Percentiles rank a stretch among this genome's conserved stretches.
These are phyloP conservation scores for Zygotorulaspora danielsina DNA, from an alignment of 805 yeast genomes.

Conservation along the genomic window DNA sequence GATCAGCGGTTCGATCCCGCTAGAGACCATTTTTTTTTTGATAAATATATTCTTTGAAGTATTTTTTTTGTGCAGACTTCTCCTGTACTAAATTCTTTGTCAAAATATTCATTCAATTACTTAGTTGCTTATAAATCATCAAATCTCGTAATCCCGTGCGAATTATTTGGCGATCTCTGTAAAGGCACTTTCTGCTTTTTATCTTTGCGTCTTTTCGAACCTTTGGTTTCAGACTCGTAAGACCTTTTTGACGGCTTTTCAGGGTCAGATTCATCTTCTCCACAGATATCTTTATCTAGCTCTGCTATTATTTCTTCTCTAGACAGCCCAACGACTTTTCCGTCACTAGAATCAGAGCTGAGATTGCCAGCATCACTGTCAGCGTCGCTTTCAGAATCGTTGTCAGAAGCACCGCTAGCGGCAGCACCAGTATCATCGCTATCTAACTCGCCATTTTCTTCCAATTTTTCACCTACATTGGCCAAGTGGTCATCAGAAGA, in stretches of 20 bases:
- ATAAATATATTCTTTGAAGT: background rate
- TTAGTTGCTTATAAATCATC: conserved; percentile 45
- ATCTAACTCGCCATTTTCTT: conserved; percentile 12
- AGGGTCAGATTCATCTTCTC: conserved; percentile 15
- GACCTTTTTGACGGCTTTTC: conserved; percentile 17
- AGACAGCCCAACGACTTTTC: conserved; percentile 21
- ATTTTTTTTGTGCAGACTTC: background rate
- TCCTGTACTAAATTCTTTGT: background rate
- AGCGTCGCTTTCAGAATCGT: conserved; percentile 19
- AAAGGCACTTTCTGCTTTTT: conserved; percentile 9
- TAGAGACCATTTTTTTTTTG: conserved; percentile 10
- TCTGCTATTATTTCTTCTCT: conserved; percentile 34
- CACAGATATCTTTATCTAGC: conserved; percentile 28
- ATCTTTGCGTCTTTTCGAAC: conserved; percentile 6
- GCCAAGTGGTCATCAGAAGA: background rate
- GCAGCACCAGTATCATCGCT: no score
- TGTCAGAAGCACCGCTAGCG: conserved; percentile 9
- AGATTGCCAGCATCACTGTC: conserved; percentile 18
- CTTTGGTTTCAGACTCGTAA: conserved; percentile 1
- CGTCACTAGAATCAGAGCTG: conserved; percentile 1
- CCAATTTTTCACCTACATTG: background rate
- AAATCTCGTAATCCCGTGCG: conserved; percentile 61
- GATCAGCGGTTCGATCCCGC: conserved; percentile 20
- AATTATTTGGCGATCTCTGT: conserved; percentile 42
- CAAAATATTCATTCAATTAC: background rate